A percentile compares a stretch with the other conserved stretches of the same genome.
Conservation (phyloP, 805 yeast genomes). For the Yueomyces sp. region DNA sequence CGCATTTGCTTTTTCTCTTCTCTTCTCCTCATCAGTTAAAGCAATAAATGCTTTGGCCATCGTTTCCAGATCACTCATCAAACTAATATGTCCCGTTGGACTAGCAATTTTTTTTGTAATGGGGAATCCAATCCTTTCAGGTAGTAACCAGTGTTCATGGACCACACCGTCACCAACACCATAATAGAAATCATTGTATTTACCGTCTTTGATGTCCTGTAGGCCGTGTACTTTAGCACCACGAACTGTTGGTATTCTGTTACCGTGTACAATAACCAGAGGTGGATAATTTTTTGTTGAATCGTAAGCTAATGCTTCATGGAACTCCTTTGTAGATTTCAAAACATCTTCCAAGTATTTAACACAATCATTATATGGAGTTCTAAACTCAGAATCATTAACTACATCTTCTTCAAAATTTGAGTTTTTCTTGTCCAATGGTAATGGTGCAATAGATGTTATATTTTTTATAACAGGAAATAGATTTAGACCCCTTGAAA, state of each 20-base stretch:
- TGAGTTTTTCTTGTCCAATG: neutral
- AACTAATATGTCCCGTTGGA: conserved; percentile 62
- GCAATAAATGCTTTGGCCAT: conserved; percentile 63
- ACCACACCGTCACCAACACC: conserved; percentile 95
- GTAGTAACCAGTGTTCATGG: conserved; percentile 71
- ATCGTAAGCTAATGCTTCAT: conserved; percentile 41
- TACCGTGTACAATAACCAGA: conserved; percentile 67
- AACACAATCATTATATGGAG: conserved; percentile 40
- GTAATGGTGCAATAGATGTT: conserved; percentile 1
- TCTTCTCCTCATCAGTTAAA: conserved; percentile 43
- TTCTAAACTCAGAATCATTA: conserved; percentile 11
- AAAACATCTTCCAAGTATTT: conserved; percentile 53
- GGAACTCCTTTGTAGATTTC: conserved; percentile 41
- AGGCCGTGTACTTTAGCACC: conserved; percentile 55
- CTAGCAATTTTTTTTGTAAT: conserved; percentile 56
- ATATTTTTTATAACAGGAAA: conserved; percentile 3
- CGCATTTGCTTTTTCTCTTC: neutral
- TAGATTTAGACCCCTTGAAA: conserved; percentile 6
- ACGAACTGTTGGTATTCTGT: conserved; percentile 71
- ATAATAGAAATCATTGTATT: conserved; percentile 62
- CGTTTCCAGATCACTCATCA: conserved; percentile 59
- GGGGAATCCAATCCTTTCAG: conserved; percentile 60
- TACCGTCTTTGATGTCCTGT: conserved; percentile 55
- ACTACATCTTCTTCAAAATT: conserved; percentile 4
- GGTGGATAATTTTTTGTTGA: conserved; percentile 61